These are phyloP conservation scores for Globisporangium radiosum DNA, from an alignment of 352 stramenopile genomes.

Conservation along the genomic window DNA sequence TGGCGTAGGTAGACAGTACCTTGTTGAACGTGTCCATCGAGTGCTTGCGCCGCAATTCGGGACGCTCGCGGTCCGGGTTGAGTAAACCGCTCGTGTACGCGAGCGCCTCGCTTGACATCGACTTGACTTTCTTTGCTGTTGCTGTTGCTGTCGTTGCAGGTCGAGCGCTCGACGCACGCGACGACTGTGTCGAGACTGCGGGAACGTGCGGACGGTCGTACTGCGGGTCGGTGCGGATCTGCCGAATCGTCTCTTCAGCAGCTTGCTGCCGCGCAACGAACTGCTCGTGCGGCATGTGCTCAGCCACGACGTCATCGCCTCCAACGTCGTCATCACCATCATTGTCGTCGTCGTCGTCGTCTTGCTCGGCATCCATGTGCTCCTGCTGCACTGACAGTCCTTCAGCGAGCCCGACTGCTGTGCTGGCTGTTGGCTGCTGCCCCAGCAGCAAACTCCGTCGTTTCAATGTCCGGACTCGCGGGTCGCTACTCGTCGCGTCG, in stretches of 20 bases:
- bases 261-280: conserved; percentile 8
- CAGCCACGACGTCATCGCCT: neutral
- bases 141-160: neutral
- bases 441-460: neutral
- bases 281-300: conserved; percentile 4
- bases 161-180: neutral
- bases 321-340: neutral
- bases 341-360: neutral
- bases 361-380: neutral
- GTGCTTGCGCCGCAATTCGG: conserved; percentile 46
- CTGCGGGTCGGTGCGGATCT: conserved; percentile 19
- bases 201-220: conserved; percentile 1
- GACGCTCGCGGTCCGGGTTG: conserved; percentile 33
- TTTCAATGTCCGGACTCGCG: neutral
- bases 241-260: conserved; percentile 16
- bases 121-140: conserved; percentile 12
- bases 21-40: conserved; percentile 56
- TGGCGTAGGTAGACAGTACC: conserved; percentile 9
- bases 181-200: no score
- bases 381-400: conserved; percentile 6
- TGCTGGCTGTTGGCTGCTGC: neutral
- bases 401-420: neutral
- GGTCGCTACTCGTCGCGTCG: neutral
- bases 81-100: conserved; percentile 33
- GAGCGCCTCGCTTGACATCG: conserved; percentile 8